Percentiles rank a stretch among this genome's conserved stretches.
Evolutionary conservation across 352 stramenopile genomes (phyloP).

Genomic region (Phytopythium boreale): DNA sequence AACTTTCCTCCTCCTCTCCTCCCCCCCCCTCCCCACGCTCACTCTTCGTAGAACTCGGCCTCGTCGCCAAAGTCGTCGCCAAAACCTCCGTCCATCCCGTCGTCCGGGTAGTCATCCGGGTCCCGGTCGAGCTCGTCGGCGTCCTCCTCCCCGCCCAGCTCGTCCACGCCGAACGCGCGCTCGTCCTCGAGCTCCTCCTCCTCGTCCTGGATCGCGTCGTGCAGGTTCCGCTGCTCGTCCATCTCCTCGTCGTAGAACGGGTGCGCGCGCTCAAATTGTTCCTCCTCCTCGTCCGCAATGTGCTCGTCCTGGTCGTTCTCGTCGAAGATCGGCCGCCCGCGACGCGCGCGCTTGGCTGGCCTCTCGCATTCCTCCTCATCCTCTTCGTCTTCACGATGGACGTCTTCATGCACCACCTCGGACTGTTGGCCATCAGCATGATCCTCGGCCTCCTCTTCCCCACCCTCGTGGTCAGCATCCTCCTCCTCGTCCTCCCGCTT

Average conservation of each 20-base stretch:
- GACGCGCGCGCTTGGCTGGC: constrained; percentile 8
- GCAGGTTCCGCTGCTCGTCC: constrained; percentile 5
- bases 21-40: not conserved
- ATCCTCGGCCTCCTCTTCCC: constrained; percentile 10
- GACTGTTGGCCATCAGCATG: not conserved
- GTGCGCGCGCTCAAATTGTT: constrained; percentile 9
- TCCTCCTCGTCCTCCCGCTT: constrained; percentile 18
- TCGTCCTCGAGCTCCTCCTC: constrained; percentile 12
- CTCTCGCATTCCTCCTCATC: constrained; percentile 18
- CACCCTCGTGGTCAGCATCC: constrained; percentile 7
- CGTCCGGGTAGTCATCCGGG: constrained; percentile 1
- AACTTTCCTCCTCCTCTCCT: not conserved
- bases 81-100: not conserved
- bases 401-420: constrained; percentile 4
- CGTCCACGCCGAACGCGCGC: constrained; percentile 13
- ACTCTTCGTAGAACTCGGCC: constrained; percentile 4
- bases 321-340: constrained; percentile 20
- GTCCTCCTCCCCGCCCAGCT: constrained; percentile 9
- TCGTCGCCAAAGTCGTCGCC: constrained; percentile 1
- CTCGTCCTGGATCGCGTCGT: constrained; percentile 4
- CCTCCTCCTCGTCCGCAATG: constrained; percentile 19
- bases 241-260: not conserved
- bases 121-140: constrained; percentile 9
- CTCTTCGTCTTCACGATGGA: constrained; percentile 11
- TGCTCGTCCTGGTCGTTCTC: constrained; percentile 36